Evolutionary conservation across 2,329 filamentous ascomycete species (phyloP).

Genomic region (Talaromyces funiculosus): DNA sequence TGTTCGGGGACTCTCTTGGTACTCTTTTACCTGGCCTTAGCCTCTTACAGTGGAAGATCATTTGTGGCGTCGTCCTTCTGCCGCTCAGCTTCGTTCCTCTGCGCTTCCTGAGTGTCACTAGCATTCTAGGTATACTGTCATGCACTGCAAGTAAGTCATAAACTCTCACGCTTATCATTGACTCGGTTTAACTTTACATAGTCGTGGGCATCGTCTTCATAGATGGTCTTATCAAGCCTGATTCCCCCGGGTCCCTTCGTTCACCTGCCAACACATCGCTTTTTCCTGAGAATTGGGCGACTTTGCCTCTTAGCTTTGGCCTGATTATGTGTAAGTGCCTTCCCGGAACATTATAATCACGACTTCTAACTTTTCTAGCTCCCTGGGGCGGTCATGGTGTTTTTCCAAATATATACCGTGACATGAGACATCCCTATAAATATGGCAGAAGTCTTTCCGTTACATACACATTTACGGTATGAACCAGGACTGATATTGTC

Average conservation of each 20-base stretch:
- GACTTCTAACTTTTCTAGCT: conserved; percentile 28
- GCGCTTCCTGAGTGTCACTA: conserved; percentile 79
- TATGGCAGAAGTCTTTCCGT: conserved; percentile 68
- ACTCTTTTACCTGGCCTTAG: conserved; percentile 68
- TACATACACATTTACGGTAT: conserved; percentile 78
- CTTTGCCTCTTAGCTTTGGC: conserved; percentile 81
- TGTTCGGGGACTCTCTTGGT: conserved; percentile 88
- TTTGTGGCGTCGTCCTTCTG: conserved; percentile 72
- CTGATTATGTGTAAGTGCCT: conserved; percentile 65
- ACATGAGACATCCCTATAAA: conserved; percentile 77
- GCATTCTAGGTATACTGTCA: conserved; percentile 84
- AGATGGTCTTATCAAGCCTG: conserved; percentile 78
- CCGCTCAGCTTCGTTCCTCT: conserved; percentile 81
- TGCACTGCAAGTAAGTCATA: conserved; percentile 75
- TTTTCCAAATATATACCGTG: conserved; percentile 79
- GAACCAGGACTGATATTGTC: not conserved
- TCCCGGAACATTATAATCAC: not conserved
- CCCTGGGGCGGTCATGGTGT: conserved; percentile 67
- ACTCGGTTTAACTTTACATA: conserved; percentile 37
- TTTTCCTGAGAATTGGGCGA: conserved; percentile 79
- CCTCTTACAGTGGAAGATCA: conserved; percentile 72
- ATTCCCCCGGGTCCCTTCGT: conserved; percentile 73
- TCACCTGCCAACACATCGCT: conserved; percentile 74
- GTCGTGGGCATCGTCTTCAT: conserved; percentile 78
- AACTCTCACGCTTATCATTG: no score